Percentiles rank a stretch among this genome's conserved stretches.
phyloP scores from a whole-genome alignment of 1,139 yeast genomes.

The Pneumocystis sp. region DNA sequence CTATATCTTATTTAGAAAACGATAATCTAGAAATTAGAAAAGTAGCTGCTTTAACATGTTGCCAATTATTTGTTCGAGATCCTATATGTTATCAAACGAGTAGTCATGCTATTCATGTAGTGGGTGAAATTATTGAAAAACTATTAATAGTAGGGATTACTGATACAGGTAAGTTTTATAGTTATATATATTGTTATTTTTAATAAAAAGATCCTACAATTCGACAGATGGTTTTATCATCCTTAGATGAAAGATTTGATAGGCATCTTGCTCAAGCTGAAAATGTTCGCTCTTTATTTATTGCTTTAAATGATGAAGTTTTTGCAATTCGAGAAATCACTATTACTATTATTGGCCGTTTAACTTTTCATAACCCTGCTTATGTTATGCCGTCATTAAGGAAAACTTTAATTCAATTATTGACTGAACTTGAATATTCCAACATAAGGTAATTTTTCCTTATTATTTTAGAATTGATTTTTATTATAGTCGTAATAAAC shows the following conservation, averaged over 20 bases:
- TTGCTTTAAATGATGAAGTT: constrained; percentile 82
- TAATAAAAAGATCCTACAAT: constrained; percentile 42
- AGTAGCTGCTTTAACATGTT: constrained; percentile 72
- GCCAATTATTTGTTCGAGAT: constrained; percentile 63
- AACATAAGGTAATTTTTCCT: constrained; percentile 24
- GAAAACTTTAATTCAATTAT: constrained; percentile 66
- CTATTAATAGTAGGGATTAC: constrained; percentile 75
- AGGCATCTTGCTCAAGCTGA: constrained; percentile 91
- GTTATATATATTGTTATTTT: background rate
- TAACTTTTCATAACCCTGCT: constrained; percentile 82
- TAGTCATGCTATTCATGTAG: constrained; percentile 67
- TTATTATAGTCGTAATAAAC: constrained; percentile 47
- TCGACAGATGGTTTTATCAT: constrained; percentile 58
- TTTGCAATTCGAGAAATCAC: constrained; percentile 75
- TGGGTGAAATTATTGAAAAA: constrained; percentile 69
- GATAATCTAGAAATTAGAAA: constrained; percentile 65
- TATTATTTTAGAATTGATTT: background rate
- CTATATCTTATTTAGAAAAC: constrained; percentile 67
- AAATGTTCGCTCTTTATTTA: constrained; percentile 67
- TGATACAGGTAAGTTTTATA: constrained; percentile 39
- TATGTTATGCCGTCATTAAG: constrained; percentile 86
- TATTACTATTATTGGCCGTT: constrained; percentile 62
- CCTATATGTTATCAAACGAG: constrained; percentile 79
- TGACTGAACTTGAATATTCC: constrained; percentile 75
- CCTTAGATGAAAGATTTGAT: constrained; percentile 64